These are phyloP conservation scores for Tolypocladium cylindrosporum DNA, from an alignment of 2,329 filamentous ascomycete genomes.

Conservation along the genomic window DNA sequence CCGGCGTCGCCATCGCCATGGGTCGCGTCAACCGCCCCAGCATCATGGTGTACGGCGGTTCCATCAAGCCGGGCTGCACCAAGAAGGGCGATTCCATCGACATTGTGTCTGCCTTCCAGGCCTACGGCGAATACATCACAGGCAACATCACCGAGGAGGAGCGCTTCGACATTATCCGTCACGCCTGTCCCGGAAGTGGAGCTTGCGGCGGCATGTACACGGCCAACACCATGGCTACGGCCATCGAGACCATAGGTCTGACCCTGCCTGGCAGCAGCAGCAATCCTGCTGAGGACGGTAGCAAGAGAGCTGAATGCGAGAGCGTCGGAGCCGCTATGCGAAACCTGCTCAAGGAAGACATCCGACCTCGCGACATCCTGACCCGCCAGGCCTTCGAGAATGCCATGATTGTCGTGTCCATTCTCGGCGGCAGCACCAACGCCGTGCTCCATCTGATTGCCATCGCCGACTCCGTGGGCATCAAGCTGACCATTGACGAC, in stretches of 20 bases:
- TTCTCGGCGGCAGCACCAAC: conserved; percentile 78
- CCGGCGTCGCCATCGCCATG: conserved; percentile 86
- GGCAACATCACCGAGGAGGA: conserved; percentile 86
- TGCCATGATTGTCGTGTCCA: conserved; percentile 74
- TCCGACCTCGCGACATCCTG: conserved; percentile 67
- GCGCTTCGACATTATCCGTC: conserved; percentile 86
- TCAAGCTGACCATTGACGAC: conserved; percentile 77
- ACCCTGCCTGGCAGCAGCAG: conserved; percentile 76
- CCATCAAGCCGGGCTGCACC: conserved; percentile 85
- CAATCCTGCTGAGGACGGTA: conserved; percentile 63
- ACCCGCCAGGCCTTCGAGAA: conserved; percentile 76
- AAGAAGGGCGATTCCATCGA: conserved; percentile 69
- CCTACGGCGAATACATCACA: conserved; percentile 88
- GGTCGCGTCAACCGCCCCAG: conserved; percentile 87
- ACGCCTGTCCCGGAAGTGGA: conserved; percentile 62
- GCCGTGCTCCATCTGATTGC: conserved; percentile 78
- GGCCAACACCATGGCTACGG: conserved; percentile 87
- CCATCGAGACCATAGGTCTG: conserved; percentile 84
- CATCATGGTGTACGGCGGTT: conserved; percentile 96
- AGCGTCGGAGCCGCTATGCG: conserved; percentile 64
- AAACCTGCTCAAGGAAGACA: conserved; percentile 65
- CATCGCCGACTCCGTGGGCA: conserved; percentile 70
- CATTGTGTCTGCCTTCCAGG: conserved; percentile 95
- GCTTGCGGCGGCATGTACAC: conserved; percentile 87
- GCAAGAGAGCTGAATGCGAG: conserved; percentile 65